Base-by-base conservation (phyloP, 257 asterid genomes). In the Eustoma russellianum region DNA sequence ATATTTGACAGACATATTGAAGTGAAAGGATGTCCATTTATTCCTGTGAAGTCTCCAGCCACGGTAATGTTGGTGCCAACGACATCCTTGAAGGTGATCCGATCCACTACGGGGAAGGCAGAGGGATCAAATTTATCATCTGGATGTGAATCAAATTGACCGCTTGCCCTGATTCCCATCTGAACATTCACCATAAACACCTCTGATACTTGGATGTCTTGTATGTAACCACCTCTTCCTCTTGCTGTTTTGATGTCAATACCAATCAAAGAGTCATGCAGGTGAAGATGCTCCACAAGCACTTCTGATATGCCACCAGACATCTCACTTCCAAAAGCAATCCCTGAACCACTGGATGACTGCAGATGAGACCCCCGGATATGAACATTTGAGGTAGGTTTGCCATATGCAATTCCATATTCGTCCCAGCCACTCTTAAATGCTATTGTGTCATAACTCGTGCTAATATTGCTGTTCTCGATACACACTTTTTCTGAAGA, bases 351-450 rank as follows among this genome's bases (percentile, higher is more conserved):
- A 1, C 73, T 51, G 18, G 74, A 68, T 5, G 97, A 81, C 50
- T 69, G 82, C 17, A 93, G 66, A 9, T 56, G 71, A 45, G 66
- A 66, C 53, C 61, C 69, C 49, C 87, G 70, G 17, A 93, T 48
- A 50, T 88, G 97, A 62, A 88, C 86, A 7, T 66, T 60, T 16
- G 78, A 56, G 17, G 95, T 83, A 7, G 97, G 76, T 70, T 59
- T 78, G 57, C 62, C 72, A 43, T 79, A 93, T 13, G 83, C 56
- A 33, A 93, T 85, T 8, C 99, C 99, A 48, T 93, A 88, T 70
- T 93, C 97, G 38, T 93, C 99, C 99, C 99, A 93, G 41, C 99
- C 99, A 54, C 97, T 88, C 70, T 93, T 93, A 30, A 93, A 84
- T 13, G 74, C 76, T 17, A 93, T 59, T 0, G 97, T 86, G 41